Evolutionary conservation across 228 moss, liverwort and hornwort genomes (phyloP).

Genomic region (Sphagnum fallax): DNA sequence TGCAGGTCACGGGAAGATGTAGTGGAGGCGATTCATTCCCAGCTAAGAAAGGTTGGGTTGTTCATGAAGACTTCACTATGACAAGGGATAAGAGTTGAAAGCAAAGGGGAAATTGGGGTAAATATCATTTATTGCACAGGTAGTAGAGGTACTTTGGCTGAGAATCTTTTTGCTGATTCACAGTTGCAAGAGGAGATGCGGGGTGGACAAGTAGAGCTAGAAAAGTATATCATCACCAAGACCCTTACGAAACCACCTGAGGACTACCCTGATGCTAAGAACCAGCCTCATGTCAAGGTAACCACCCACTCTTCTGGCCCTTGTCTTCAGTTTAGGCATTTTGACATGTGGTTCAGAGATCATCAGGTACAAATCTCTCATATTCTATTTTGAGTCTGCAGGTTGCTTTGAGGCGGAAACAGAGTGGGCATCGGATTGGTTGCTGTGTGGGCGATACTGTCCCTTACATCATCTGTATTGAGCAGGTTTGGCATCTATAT

Average conservation of each 20-base stretch:
- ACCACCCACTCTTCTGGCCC: too few relatives aligned
- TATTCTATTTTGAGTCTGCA: slow-evolving; percentile 6
- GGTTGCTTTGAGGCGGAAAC: slow-evolving; percentile 89
- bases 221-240: slow-evolving; percentile 89
- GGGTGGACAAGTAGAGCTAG: slow-evolving; percentile 83
- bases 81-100: neutral
- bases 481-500: slow-evolving; percentile 38
- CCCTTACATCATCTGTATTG: slow-evolving; percentile 86
- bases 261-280: slow-evolving; percentile 94
- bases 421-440: slow-evolving; percentile 66
- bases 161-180: slow-evolving; percentile 11
- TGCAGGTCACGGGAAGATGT: slow-evolving; percentile 92
- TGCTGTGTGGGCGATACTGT: slow-evolving; percentile 82
- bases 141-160: neutral
- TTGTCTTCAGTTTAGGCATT: neutral
- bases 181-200: slow-evolving; percentile 96
- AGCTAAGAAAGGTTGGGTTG: slow-evolving; percentile 67
- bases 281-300: slow-evolving; percentile 97
- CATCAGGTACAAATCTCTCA: neutral
- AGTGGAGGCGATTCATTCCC: slow-evolving; percentile 82
- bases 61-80: neutral
- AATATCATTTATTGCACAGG: too few relatives aligned
- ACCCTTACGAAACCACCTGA: slow-evolving; percentile 93
- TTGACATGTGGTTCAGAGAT: neutral
- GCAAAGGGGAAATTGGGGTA: too few relatives aligned